Evolutionary conservation across 345 rosid species (phyloP).

Genomic region (Nephelium lappaceum): DNA sequence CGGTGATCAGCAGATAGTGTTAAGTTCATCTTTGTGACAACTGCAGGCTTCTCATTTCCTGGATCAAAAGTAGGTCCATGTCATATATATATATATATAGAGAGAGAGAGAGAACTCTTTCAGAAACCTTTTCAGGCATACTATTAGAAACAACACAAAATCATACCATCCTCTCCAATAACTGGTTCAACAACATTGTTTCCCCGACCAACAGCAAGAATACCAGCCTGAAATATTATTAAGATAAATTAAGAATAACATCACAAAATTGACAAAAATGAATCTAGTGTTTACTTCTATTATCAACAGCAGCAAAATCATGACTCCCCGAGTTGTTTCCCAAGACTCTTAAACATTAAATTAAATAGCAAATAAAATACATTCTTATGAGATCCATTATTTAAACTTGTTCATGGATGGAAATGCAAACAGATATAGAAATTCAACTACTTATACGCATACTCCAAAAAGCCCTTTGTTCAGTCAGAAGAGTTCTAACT

Average conservation of each 20-base stretch:
- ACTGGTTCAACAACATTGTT: constrained; percentile 81
- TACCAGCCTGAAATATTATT: constrained; percentile 66
- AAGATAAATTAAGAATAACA: background rate
- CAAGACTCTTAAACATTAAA: background rate
- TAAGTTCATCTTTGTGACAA: constrained; percentile 79
- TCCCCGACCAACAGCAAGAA: constrained; percentile 96
- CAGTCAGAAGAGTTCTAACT: background rate
- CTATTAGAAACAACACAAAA: background rate
- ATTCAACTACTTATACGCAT: background rate
- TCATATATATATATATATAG: background rate
- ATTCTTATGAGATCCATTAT: background rate
- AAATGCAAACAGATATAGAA: background rate
- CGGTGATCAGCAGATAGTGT: constrained; percentile 95
- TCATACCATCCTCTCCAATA: constrained; percentile 72
- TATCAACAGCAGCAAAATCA: background rate
- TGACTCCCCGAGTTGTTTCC: background rate
- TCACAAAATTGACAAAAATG: background rate
- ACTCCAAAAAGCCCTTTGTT: background rate
- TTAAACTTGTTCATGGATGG: background rate
- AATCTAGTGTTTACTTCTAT: background rate
- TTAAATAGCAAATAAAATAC: background rate
- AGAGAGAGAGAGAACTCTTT: background rate
- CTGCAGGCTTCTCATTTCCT: constrained; percentile 74
- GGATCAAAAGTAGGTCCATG: constrained; percentile 26
- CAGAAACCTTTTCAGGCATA: background rate